Evolutionary conservation across 192 early-diverging fungal genomes (phyloP).

Genomic region (Podila minutissima): DNA sequence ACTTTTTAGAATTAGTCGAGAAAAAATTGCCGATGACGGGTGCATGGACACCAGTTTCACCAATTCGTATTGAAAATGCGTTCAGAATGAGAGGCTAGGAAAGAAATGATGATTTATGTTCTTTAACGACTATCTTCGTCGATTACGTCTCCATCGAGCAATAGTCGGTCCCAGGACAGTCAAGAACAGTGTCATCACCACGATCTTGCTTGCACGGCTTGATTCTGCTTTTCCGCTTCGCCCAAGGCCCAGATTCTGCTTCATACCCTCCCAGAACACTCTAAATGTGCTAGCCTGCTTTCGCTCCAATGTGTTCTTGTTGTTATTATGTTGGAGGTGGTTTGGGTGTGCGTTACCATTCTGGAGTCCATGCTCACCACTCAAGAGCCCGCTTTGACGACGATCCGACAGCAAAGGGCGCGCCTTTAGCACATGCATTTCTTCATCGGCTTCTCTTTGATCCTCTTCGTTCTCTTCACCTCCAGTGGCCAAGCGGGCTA

Average conservation of each 20-base stretch:
- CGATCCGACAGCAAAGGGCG: background rate
- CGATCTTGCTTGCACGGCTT: background rate
- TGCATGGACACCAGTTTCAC: no score
- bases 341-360: background rate
- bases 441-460: background rate
- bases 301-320: constrained; percentile 3
- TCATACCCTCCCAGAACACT: constrained; percentile 39
- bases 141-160: background rate
- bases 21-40: no score
- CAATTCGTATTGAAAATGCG: no score
- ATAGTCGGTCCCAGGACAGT: background rate
- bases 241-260: constrained; percentile 18
- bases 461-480: background rate
- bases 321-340: constrained; percentile 1
- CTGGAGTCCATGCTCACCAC: background rate
- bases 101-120: no score
- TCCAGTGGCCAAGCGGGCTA: background rate
- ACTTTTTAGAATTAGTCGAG: no score
- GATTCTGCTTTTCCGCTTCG: background rate
- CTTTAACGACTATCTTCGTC: background rate
- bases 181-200: constrained; percentile 2
- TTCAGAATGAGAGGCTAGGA: no score
- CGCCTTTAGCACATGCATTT: background rate
- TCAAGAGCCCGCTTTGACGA: background rate
- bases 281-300: constrained; percentile 14